Base-by-base conservation (phyloP, 495 filamentous ascomycete genomes). In the Aspergillus cavernicola region DNA sequence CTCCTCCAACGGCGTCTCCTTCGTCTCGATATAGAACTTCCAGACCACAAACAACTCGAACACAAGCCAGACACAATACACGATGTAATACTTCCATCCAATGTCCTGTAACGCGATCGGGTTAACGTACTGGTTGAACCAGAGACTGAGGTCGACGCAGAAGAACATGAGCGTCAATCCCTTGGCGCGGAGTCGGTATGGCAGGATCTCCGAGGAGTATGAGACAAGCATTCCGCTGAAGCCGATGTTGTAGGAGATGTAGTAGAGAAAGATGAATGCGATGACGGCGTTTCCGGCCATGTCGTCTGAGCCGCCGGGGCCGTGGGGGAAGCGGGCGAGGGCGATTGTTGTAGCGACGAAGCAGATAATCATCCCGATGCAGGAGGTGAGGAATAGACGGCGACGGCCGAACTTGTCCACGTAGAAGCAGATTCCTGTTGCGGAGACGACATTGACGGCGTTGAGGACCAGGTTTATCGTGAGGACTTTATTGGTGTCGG, bases 101-200 rank as follows among this genome's bases (percentile, higher is more conserved):
- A 51, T 51, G 15, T 41, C 0, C 26, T 32, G 22, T 15, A 51
- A 24, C 24, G 48, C 48, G 18, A 51, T 51, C 24, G 48, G 48
- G 37, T 51, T 51, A 24, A 51, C 48, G 48, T 51, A 51, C 48
- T 51, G 48, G 48, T 51, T 51, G 48, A 51, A 51, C 26, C 15
- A 35, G 10, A 51, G 48, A 51, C 48, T 51, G 24, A 32, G 26
- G 26, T 20, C 16, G 12, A 51, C 48, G 18, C 48, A 51, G 48
- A 51, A 42, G 48, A 51, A 51, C 48, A 51, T 80, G 46, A 82
- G 68, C 69, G 85, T 82, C 69, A 87, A 79, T 37, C 84, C 83
- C 72, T 85, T 88, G 35, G 84, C 83, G 20, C 83, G 79, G 35
- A 87, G 72, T 37, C 79, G 76, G 71, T 82, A 89, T 0, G 83